Evolutionary conservation across 768 basidiomycete genomes (phyloP).

Genomic region (Suillus tomentosus): DNA sequence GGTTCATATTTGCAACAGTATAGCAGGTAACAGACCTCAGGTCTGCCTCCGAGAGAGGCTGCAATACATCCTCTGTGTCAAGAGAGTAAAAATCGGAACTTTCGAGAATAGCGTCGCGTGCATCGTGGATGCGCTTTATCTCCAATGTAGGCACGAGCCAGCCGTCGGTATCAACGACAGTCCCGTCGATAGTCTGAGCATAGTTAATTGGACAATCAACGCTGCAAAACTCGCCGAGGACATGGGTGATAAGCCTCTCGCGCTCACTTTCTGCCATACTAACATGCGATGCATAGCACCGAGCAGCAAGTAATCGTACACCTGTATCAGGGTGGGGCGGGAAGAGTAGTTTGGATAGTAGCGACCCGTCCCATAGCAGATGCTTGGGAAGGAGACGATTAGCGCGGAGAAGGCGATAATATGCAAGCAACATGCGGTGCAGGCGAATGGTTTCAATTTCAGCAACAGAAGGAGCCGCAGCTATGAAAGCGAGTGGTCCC

Average conservation of each 20-base stretch:
- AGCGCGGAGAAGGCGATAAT: slow-evolving; percentile 77
- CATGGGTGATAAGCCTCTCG: slow-evolving; percentile 58
- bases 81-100: slow-evolving; percentile 48
- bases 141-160: slow-evolving; percentile 84
- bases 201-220: slow-evolving; percentile 67
- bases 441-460: slow-evolving; percentile 47
- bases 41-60: slow-evolving; percentile 45
- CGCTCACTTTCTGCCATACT: slow-evolving; percentile 81
- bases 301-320: slow-evolving; percentile 69
- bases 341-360: slow-evolving; percentile 45
- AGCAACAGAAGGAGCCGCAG: slow-evolving; percentile 30
- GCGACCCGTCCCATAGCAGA: slow-evolving; percentile 58
- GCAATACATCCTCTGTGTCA: slow-evolving; percentile 36
- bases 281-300: slow-evolving; percentile 74
- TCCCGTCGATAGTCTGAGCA: slow-evolving; percentile 51
- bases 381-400: slow-evolving; percentile 68
- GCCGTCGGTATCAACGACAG: slow-evolving; percentile 56
- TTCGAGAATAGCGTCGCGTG: slow-evolving; percentile 48
- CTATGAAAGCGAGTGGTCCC: slow-evolving; percentile 57
- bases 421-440: slow-evolving; percentile 72
- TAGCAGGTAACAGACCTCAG: slow-evolving; percentile 49
- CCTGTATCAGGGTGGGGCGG: slow-evolving; percentile 63
- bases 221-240: slow-evolving; percentile 59
- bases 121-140: slow-evolving; percentile 54
- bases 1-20: slow-evolving; percentile 2